phyloP scores from a whole-genome alignment of 768 basidiomycete genomes.

The Mycena galopus region DNA sequence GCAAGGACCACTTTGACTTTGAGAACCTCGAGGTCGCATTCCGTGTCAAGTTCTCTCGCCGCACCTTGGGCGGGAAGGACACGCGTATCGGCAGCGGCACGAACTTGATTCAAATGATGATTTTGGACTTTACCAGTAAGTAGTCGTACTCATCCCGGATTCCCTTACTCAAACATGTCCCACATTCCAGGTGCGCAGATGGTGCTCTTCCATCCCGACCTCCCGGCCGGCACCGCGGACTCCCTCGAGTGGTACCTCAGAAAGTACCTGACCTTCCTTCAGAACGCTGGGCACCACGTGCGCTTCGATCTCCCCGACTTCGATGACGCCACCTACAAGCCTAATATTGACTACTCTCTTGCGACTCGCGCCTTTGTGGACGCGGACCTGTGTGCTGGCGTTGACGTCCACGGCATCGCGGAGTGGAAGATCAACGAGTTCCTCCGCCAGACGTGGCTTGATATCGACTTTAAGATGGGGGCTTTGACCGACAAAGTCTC shows the following conservation, averaged over 20 bases:
- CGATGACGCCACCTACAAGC: slow-evolving; percentile 30
- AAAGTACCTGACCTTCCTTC: slow-evolving; percentile 39
- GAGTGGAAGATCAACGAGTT: slow-evolving; percentile 34
- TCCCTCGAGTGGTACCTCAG: slow-evolving; percentile 34
- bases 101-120: slow-evolving; percentile 22
- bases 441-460: slow-evolving; percentile 8
- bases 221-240: slow-evolving; percentile 10
- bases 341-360: slow-evolving; percentile 39
- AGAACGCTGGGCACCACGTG: slow-evolving; percentile 40
- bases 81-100: slow-evolving; percentile 16
- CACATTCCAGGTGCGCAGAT: slow-evolving; percentile 21
- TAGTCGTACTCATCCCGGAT: neutral
- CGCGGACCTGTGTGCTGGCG: slow-evolving; percentile 22
- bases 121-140: slow-evolving; percentile 24
- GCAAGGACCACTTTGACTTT: neutral
- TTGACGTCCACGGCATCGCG: slow-evolving; percentile 26
- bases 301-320: slow-evolving; percentile 42
- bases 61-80: slow-evolving; percentile 14
- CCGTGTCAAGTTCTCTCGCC: slow-evolving; percentile 25
- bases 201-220: neutral
- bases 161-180: neutral
- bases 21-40: slow-evolving; percentile 8
- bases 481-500: slow-evolving; percentile 28
- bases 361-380: slow-evolving; percentile 21
- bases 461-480: neutral